Percentiles rank a stretch among this genome's conserved stretches.
phyloP scores from a whole-genome alignment of 305 asterid species.

The Ajuga reptans region DNA sequence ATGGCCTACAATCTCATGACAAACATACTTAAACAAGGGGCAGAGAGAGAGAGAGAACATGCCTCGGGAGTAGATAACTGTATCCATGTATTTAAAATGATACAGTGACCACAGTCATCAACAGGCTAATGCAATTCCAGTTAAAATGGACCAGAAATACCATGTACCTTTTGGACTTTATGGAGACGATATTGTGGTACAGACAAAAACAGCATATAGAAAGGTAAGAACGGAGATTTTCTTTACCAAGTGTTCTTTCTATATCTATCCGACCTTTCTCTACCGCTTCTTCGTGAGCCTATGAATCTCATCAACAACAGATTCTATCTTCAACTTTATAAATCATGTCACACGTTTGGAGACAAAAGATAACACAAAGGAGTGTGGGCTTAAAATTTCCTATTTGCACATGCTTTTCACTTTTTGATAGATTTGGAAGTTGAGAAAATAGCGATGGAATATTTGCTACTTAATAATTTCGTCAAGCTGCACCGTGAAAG shows the following conservation, averaged over 20 bases:
- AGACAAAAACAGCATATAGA: background rate
- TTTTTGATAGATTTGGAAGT: background rate
- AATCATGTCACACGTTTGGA: background rate
- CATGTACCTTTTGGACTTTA: background rate
- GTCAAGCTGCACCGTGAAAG: background rate
- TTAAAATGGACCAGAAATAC: background rate
- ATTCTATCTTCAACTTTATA: background rate
- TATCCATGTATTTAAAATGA: background rate
- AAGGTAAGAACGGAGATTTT: background rate
- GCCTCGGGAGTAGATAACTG: background rate
- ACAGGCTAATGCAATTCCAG: background rate
- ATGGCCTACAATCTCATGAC: background rate
- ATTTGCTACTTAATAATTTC: background rate
- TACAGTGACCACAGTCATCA: background rate
- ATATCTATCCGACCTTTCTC: background rate
- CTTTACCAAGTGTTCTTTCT: background rate
- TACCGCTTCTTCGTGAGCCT: background rate
- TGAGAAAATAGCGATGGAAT: background rate
- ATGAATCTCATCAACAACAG: background rate
- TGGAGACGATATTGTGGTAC: background rate
- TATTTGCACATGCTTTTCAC: background rate
- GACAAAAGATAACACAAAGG: background rate
- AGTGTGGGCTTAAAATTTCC: background rate
- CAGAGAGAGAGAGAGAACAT: background rate
- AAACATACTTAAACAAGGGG: background rate